phyloP scores from a whole-genome alignment of 2,329 filamentous ascomycete species.

The Cladosporium sp. region DNA sequence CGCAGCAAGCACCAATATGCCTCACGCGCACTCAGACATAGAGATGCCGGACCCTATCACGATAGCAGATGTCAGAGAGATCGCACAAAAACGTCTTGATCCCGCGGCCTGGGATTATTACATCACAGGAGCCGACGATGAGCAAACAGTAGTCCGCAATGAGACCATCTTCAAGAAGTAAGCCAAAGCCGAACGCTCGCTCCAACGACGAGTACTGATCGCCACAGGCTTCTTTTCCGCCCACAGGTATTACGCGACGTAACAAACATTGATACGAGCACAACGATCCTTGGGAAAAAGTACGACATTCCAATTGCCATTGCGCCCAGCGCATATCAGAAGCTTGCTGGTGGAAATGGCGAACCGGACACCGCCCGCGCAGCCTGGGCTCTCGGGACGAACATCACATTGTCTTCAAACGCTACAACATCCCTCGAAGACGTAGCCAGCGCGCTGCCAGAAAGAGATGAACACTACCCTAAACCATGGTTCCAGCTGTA shows the following conservation, averaged over 20 bases:
- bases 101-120: slow-evolving; percentile 20
- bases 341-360: slow-evolving; percentile 33
- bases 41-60: slow-evolving; percentile 18
- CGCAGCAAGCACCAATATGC: background rate
- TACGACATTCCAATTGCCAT: slow-evolving; percentile 36
- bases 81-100: slow-evolving; percentile 15
- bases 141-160: slow-evolving; percentile 19
- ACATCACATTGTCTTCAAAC: slow-evolving; percentile 35
- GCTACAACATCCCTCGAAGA: slow-evolving; percentile 55
- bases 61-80: slow-evolving; percentile 15
- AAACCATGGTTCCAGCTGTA: slow-evolving; percentile 63
- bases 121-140: slow-evolving; percentile 17
- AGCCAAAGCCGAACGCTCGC: background rate
- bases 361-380: slow-evolving; percentile 37
- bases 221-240: slow-evolving; percentile 25
- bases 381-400: slow-evolving; percentile 28
- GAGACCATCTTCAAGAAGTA: slow-evolving; percentile 17
- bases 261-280: slow-evolving; percentile 27
- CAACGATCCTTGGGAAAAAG: slow-evolving; percentile 29
- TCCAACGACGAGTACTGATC: background rate
- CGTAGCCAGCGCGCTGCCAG: slow-evolving; percentile 52
- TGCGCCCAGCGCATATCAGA: slow-evolving; percentile 38
- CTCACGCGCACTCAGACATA: background rate
- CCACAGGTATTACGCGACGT: slow-evolving; percentile 32
- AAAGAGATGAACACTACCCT: slow-evolving; percentile 18